A percentile compares a stretch with the other conserved stretches of the same genome.
phyloP scores from a whole-genome alignment of 805 yeast species.

The Scheffersomyces amazonensis region DNA sequence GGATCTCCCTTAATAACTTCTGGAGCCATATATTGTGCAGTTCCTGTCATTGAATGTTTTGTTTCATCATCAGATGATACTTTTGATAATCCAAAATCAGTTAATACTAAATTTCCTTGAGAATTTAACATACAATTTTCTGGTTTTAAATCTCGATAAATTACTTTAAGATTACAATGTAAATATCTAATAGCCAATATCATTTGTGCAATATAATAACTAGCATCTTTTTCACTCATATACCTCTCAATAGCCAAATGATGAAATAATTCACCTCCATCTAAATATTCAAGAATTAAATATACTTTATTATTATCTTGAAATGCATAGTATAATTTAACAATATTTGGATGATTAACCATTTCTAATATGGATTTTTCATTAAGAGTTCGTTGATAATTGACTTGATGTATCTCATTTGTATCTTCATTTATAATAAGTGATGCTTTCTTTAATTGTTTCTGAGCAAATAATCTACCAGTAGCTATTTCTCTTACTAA shows the following conservation, averaged over 20 bases:
- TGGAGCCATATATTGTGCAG: constrained; percentile 48
- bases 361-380: constrained; percentile 39
- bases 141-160: constrained; percentile 43
- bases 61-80: constrained; percentile 21
- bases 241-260: constrained; percentile 27
- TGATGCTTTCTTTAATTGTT: constrained; percentile 39
- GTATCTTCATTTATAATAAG: constrained; percentile 30
- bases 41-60: constrained; percentile 38
- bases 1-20: constrained; percentile 40
- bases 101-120: constrained; percentile 38
- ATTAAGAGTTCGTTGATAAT: constrained; percentile 37
- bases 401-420: constrained; percentile 28
- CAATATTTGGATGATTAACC: constrained; percentile 44
- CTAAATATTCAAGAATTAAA: constrained; percentile 41
- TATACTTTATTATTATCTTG: constrained; percentile 44
- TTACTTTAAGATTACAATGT: constrained; percentile 34
- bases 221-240: constrained; percentile 32
- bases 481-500: constrained; percentile 36
- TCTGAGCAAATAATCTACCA: constrained; percentile 41
- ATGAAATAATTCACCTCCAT: constrained; percentile 45
- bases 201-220: constrained; percentile 43
- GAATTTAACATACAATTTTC: constrained; percentile 45
- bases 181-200: constrained; percentile 37
- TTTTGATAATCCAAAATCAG: constrained; percentile 44
- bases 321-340: constrained; percentile 42